Evolutionary conservation across 345 rosid species (phyloP), one percentile per base, ranked within the genome.

Genomic region (Brassica cretica): DNA sequence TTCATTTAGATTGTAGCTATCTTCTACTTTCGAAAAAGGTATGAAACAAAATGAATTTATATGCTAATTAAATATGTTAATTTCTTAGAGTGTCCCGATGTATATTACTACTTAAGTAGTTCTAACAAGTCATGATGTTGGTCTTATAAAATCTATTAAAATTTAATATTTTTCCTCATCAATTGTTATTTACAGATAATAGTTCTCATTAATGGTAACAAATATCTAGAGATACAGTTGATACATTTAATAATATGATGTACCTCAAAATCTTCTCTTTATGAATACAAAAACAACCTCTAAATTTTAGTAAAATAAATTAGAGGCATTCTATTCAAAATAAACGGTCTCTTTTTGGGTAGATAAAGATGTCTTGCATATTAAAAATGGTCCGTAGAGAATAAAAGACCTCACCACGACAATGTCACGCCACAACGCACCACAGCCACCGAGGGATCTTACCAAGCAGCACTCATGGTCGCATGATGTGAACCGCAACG

Each of bases 391-490:
- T 24, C 3, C 16, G 8, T 24, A 11, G 16, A 41, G 2, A 27
- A 60, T 46, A 24, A 76, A 39, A 60, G 30, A 5, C 33, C 32
- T 25, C 32, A 11, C 33, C 49, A 62, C 62, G 8, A 62, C 5
- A 33, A 71, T 80, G 70, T 69, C 80, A 18, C 81, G 77, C 15
- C 73, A 78, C 4, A 82, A 64, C 5, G 76, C 79, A 0, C 76
- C 76, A 60, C 80, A 68, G 15, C 72, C 33, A 5, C 74, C 83
- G 3, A 70, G 64, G 6, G n/a, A 10, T 59, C 64, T 59, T 25
- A 59, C 32, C 30, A 59, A 59, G 64, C 64, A 59, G 32, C 64
- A 21, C 32, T 59, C 64, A 24, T 59, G 64, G 64, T 24, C 32
- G n/a, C 32, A 24, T 59, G 64, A 59, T 12, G 12, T 59, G n/a